A percentile compares a stretch with the other conserved stretches of the same genome.
Conservation (phyloP, 495 filamentous ascomycete species). For the Choiromyces venosus region DNA sequence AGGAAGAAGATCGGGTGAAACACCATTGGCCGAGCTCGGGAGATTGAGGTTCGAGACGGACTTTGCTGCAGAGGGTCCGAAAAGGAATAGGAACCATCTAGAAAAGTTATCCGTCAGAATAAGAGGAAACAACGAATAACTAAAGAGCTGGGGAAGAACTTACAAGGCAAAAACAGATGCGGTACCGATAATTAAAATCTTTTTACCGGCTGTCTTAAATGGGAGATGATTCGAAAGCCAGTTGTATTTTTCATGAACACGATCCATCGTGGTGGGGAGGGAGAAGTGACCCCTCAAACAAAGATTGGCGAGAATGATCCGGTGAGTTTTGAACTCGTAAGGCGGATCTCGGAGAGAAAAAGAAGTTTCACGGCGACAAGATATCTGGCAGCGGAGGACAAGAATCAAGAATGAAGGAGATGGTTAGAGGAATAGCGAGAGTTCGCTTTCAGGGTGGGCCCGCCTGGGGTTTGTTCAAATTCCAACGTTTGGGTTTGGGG, state of each 20-base stretch:
- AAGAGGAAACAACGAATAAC: background rate
- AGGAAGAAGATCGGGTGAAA: background rate
- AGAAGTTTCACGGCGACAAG: background rate
- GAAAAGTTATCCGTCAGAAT: background rate
- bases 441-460: background rate
- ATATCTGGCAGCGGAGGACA: background rate
- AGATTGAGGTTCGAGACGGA: background rate
- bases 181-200: slow-evolving; percentile 2
- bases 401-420: background rate
- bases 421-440: background rate
- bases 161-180: background rate
- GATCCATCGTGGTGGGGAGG: slow-evolving; percentile 2
- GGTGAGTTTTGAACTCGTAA: background rate
- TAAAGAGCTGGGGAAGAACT: background rate
- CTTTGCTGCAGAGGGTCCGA: slow-evolving; percentile 7
- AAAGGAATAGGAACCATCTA: slow-evolving; percentile 12
- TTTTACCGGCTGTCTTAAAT: background rate
- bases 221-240: background rate
- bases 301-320: background rate
- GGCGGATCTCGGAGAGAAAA: background rate
- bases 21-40: background rate
- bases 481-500: background rate
- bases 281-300: background rate
- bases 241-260: background rate
- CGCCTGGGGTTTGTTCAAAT: background rate